Conservation (phyloP, 148 eudicot genomes). For the Persicaria tinctoria region DNA sequence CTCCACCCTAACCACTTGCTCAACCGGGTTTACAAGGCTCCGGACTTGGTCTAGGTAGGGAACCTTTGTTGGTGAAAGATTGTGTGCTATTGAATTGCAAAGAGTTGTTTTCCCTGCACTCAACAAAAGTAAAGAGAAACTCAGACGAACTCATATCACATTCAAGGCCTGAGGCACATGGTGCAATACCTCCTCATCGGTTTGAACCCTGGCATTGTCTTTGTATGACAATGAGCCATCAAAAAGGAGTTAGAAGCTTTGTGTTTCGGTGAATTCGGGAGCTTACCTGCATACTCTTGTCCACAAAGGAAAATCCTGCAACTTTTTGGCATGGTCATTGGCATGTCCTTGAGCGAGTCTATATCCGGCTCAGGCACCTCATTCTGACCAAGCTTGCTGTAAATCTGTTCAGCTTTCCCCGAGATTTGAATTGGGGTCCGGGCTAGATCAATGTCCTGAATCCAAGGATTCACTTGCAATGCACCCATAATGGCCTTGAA, state of each 20-base stretch:
- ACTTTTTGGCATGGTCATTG: conserved; percentile 68
- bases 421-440: conserved; percentile 59
- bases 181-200: too few species aligned
- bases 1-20: conserved; percentile 63
- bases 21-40: conserved; percentile 70
- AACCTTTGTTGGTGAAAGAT: conserved; percentile 48
- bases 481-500: conserved; percentile 56
- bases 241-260: conserved; percentile 9
- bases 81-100: conserved; percentile 57
- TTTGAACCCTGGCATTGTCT: too few species aligned
- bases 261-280: background rate
- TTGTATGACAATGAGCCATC: background rate
- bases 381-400: conserved; percentile 65
- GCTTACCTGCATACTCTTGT: conserved; percentile 70
- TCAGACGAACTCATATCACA: background rate
- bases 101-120: conserved; percentile 75
- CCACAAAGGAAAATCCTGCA: conserved; percentile 83
- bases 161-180: too few species aligned
- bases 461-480: conserved; percentile 84
- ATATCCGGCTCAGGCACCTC: conserved; percentile 46
- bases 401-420: conserved; percentile 62
- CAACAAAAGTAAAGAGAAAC: background rate
- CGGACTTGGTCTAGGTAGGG: conserved; percentile 76
- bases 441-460: conserved; percentile 78
- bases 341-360: conserved; percentile 71